phyloP scores from a whole-genome alignment of 257 asterid species.

The Nicotiana undulata region DNA sequence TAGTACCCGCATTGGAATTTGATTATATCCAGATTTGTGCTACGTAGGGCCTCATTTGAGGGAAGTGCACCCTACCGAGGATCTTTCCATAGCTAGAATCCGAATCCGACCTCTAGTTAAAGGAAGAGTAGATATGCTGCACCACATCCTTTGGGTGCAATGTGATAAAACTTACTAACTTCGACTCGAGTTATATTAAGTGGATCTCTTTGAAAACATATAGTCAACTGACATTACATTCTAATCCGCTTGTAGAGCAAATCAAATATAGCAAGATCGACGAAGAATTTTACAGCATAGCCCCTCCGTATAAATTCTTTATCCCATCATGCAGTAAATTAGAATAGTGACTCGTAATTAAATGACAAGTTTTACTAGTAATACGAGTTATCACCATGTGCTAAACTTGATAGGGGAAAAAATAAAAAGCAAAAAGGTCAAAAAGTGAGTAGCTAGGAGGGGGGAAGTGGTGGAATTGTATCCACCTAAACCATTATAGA shows the following conservation, averaged over 20 bases:
- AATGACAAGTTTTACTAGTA: neutral
- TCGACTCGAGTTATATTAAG: neutral
- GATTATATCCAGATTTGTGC: too few relatives aligned
- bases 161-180: neutral
- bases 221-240: neutral
- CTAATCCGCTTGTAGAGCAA: neutral
- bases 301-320: neutral
- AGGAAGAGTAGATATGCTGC: too few relatives aligned
- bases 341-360: neutral
- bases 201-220: neutral
- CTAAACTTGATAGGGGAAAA: neutral
- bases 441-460: neutral
- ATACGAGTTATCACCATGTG: neutral
- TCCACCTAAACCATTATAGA: neutral
- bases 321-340: neutral
- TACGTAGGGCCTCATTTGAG: rapidly evolving
- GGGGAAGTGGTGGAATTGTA: neutral
- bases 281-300: neutral
- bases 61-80: too few relatives aligned
- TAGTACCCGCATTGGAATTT: rapidly evolving
- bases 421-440: neutral
- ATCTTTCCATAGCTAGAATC: too few relatives aligned
- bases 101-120: too few relatives aligned
- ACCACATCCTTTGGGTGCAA: too few relatives aligned
- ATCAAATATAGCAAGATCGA: neutral